phyloP scores from a whole-genome alignment of 2,329 filamentous ascomycete species.

The Alternaria alternata region DNA sequence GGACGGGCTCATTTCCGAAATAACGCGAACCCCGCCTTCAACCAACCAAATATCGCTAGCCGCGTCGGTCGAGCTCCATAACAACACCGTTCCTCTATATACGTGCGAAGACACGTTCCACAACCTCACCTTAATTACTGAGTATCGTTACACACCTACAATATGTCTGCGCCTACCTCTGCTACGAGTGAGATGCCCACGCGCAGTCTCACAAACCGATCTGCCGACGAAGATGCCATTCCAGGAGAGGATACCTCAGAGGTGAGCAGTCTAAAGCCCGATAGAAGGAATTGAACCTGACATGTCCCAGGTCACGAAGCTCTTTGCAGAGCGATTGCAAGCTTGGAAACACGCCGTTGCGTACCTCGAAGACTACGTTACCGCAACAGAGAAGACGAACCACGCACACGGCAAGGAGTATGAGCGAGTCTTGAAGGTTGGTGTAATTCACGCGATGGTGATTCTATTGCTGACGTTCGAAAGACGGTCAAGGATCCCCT shows the following conservation, averaged over 20 bases:
- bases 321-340: constrained; percentile 86
- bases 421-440: constrained; percentile 87
- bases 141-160: constrained; percentile 1
- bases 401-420: constrained; percentile 90
- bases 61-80: constrained; percentile 5
- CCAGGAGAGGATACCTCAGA: constrained; percentile 60
- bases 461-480: constrained; percentile 17
- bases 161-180: constrained; percentile 46
- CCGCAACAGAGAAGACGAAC: constrained; percentile 84
- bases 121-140: background rate
- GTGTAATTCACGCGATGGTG: constrained; percentile 4
- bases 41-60: constrained; percentile 12
- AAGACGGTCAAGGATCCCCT: constrained; percentile 86
- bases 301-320: constrained; percentile 52
- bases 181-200: constrained; percentile 42
- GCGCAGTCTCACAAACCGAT: constrained; percentile 43
- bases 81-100: background rate
- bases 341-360: constrained; percentile 96
- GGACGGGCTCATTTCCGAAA: constrained; percentile 7
- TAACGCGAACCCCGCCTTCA: constrained; percentile 10
- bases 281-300: background rate
- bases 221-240: constrained; percentile 55
- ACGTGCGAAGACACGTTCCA: constrained; percentile 5
- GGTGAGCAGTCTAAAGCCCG: constrained; percentile 14
- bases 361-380: constrained; percentile 90